Percentiles rank a stretch among this genome's conserved stretches.
phyloP scores from a whole-genome alignment of 495 filamentous ascomycete species.

The Xanthoparmelia taractica region DNA sequence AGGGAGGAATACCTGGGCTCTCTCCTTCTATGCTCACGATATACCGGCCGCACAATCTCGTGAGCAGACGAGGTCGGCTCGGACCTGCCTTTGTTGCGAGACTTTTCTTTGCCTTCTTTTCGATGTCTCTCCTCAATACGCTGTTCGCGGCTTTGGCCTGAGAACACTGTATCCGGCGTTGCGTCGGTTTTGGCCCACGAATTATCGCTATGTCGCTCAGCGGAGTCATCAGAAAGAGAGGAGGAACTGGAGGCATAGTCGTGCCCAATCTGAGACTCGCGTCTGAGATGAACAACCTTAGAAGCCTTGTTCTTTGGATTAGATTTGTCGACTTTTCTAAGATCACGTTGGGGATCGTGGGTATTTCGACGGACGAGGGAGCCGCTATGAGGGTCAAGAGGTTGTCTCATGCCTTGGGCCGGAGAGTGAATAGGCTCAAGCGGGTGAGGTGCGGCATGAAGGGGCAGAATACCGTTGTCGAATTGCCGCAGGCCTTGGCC shows the following conservation, averaged over 20 bases:
- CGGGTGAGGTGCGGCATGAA: neutral
- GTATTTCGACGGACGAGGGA: neutral
- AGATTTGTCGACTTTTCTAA: neutral
- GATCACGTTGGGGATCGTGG: neutral
- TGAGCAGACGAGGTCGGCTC: neutral
- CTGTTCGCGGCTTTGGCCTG: neutral
- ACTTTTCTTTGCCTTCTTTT: neutral
- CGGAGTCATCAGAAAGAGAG: neutral
- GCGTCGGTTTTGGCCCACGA: neutral
- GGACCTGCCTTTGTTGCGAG: neutral
- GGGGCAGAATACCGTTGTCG: neutral
- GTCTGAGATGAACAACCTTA: neutral
- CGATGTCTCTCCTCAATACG: neutral
- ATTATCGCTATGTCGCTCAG: neutral
- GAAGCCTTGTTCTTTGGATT: neutral
- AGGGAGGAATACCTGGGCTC: neutral
- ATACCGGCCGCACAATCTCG: neutral
- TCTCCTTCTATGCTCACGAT: neutral
- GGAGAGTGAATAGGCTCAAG: neutral
- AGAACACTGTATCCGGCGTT: neutral
- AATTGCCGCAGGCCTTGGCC: neutral
- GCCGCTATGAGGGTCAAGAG: neutral
- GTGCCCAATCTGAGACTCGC: neutral
- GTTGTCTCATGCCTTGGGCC: neutral
- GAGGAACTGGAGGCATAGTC: neutral